Evolutionary conservation across 2,329 filamentous ascomycete genomes (phyloP).

Genomic region (Pseudogymnoascus sp.): DNA sequence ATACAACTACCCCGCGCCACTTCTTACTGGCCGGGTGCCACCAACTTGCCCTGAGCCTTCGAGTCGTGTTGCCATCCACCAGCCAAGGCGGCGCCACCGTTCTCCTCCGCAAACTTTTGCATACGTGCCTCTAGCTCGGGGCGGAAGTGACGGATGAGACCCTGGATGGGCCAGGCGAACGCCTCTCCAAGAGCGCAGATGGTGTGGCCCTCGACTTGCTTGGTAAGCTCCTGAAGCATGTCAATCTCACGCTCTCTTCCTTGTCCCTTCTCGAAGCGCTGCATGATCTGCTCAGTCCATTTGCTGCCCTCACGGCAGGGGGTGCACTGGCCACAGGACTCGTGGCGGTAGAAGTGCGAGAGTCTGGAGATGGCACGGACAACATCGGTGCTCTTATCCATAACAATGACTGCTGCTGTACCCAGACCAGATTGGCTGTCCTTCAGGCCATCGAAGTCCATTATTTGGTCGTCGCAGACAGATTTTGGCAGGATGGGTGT

Average conservation of each 20-base stretch:
- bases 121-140: constrained; percentile 92
- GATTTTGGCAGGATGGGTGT: constrained; percentile 88
- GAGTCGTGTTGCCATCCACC: constrained; percentile 81
- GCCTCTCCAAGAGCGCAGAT: constrained; percentile 96
- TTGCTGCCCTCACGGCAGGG: constrained; percentile 98
- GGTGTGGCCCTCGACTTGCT: constrained; percentile 98
- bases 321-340: constrained; percentile 96
- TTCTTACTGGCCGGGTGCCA: constrained; percentile 79
- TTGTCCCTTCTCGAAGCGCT: constrained; percentile 85
- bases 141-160: constrained; percentile 95
- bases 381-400: constrained; percentile 97
- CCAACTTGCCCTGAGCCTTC: constrained; percentile 67
- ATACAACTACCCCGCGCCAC: constrained; percentile 17
- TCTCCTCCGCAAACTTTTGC: constrained; percentile 64
- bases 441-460: constrained; percentile 99
- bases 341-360: constrained; percentile 96
- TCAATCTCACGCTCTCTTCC: constrained; percentile 90
- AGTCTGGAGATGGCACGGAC: constrained; percentile 89
- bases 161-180: constrained; percentile 97
- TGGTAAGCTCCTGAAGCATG: constrained; percentile 98
- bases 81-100: constrained; percentile 66
- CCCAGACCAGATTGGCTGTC: constrained; percentile 95
- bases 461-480: constrained; percentile 88
- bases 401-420: constrained; percentile 95
- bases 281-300: constrained; percentile 99